Evolutionary conservation across 2,329 filamentous ascomycete species (phyloP), one percentile per base, ranked within the genome.

Genomic region (Pseudogymnoascus sp.): DNA sequence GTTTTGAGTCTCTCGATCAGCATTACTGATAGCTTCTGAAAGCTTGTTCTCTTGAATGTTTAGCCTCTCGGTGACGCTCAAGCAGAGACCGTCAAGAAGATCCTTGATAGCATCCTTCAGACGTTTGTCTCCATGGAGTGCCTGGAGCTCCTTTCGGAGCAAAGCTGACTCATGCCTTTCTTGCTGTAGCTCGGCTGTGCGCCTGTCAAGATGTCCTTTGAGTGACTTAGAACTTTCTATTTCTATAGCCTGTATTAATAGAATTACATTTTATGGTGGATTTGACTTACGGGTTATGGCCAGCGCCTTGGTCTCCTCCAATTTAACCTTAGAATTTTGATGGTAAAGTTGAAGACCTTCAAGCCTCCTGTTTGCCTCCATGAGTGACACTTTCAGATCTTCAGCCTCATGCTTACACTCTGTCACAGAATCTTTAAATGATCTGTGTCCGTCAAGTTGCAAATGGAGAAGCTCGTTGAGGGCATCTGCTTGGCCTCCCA

Each of bases 141-240:
- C 47, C n/a, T 33, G 64, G n/a, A 54, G 47, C 29, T 54, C 47
- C 21, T 54, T 33, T 33, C 35, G 47, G 15, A 54, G 47, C 9
- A 54, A 10, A 8, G 3, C 6, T 9, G 29, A 54, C 29, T 33
- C 21, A 1, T 54, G 2, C 9, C 10, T 54, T 54, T 54, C 47
- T 17, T 54, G n/a, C 11, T 54, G 47, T 21, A 54, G 9, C 6
- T 54, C 3, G 47, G 24, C 31, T 21, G 17, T 8, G 29, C 17
- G 33, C 15, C 1, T 33, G 5, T 21, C 15, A 21, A 21, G 10
- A 7, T 7, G 1, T 54, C 33, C n/a, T 54, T 35, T 7, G 3
- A 54, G 15, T 5, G 47, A 54, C 8, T 54, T 5, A 10, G 7
- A 54, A 54, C 29, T 17, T 54, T 35, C 7, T 3, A 54, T 21